Evolutionary conservation across 306 rosid genomes (phyloP).

Genomic region (Cercis canadensis): DNA sequence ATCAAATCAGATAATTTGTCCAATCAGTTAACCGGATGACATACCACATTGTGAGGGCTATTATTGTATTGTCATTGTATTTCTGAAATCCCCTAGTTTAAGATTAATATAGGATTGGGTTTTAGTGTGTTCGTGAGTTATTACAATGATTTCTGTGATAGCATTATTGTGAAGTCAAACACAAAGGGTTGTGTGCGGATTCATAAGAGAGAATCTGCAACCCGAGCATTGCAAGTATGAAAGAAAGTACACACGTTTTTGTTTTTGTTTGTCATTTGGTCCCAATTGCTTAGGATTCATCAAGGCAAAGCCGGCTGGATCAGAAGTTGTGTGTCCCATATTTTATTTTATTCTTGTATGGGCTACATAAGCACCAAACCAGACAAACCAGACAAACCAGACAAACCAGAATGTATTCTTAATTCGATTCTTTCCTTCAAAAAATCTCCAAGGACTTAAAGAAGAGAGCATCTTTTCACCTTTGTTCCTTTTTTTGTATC

Average conservation of each 20-base stretch:
- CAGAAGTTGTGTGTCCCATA: conserved; percentile 33
- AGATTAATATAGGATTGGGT: not conserved
- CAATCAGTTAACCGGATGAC: not conserved
- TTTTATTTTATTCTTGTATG: conserved; percentile 37
- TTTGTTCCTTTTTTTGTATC: conserved; percentile 31
- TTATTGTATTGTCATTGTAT: not conserved
- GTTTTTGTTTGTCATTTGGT: conserved; percentile 32
- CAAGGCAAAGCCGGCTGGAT: conserved; percentile 41
- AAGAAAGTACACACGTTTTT: conserved; percentile 28
- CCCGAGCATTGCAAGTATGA: conserved; percentile 16
- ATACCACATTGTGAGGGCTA: not conserved
- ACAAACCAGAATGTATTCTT: conserved; percentile 49
- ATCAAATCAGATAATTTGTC: not conserved
- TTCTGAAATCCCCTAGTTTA: not conserved
- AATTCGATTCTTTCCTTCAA: conserved; percentile 34
- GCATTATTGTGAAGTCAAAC: not conserved
- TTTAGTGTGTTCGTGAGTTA: not conserved
- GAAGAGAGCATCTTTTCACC: conserved; percentile 29
- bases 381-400: conserved; percentile 38
- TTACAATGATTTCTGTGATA: not conserved
- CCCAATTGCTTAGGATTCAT: conserved; percentile 39
- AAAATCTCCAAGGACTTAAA: conserved; percentile 37
- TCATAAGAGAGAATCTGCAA: conserved; percentile 1
- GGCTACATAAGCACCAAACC: conserved; percentile 43
- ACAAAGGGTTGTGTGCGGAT: not conserved